Evolutionary conservation across 2,329 filamentous ascomycete genomes (phyloP).

Genomic region (Capronia americana): DNA sequence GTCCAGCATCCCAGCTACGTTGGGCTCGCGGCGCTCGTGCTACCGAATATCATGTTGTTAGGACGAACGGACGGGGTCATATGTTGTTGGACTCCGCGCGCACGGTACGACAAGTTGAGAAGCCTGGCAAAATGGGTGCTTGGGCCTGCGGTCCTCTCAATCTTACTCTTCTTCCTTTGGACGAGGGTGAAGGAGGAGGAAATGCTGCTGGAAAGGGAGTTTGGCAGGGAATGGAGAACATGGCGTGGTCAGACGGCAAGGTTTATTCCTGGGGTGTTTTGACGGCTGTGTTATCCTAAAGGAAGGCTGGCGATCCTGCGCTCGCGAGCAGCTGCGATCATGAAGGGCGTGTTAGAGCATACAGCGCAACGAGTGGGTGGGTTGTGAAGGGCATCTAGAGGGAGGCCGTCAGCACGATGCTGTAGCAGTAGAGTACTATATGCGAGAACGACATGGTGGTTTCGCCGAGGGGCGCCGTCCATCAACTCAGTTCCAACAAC

Average conservation of each 20-base stretch:
- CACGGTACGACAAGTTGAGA: background rate
- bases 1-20: constrained; percentile 63
- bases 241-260: background rate
- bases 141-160: background rate
- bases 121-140: background rate
- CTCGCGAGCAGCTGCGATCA: too few relatives aligned
- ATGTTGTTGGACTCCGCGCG: background rate
- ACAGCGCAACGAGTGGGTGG: too few relatives aligned
- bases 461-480: too few relatives aligned
- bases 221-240: background rate
- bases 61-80: background rate
- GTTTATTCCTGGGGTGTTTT: constrained; percentile 1
- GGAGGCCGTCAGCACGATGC: too few relatives aligned
- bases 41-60: background rate
- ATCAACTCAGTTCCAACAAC: background rate
- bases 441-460: too few relatives aligned
- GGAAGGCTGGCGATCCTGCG: too few relatives aligned
- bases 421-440: too few relatives aligned
- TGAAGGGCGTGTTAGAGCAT: too few relatives aligned
- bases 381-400: too few relatives aligned
- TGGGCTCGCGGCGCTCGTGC: constrained; percentile 48
- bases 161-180: background rate
- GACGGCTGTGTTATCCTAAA: background rate
- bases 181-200: constrained; percentile 1
- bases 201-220: background rate